A percentile compares a stretch with the other conserved stretches of the same genome.
Conservation (phyloP, 371 early-diverging fungal species). For the Mortierella sp. region DNA sequence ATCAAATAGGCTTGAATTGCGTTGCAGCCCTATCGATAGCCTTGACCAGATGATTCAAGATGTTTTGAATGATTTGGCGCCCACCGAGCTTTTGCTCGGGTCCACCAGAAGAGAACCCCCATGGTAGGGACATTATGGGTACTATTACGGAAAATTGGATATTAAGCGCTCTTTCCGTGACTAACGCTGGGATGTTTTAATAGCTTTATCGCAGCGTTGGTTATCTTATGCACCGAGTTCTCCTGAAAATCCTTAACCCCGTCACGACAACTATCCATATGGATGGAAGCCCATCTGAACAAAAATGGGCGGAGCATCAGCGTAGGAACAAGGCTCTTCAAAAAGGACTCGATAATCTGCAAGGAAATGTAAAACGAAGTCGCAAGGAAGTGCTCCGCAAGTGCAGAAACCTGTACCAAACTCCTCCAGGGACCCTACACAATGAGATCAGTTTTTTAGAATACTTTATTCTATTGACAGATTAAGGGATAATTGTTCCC, state of each 20-base stretch:
- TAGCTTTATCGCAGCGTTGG: conserved; percentile 1
- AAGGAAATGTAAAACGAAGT: conserved; percentile 1
- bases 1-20: background rate
- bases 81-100: background rate
- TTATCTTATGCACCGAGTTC: background rate
- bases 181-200: background rate
- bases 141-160: background rate
- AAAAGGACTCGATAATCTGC: background rate
- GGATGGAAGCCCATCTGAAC: background rate
- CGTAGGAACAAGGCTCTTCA: background rate
- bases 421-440: background rate
- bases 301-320: background rate
- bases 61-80: background rate
- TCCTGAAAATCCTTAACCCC: background rate
- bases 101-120: background rate
- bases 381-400: conserved; percentile 2
- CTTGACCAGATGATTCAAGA: conserved; percentile 2
- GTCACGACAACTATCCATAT: background rate
- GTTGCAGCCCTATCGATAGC: background rate
- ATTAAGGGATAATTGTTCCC: too few species aligned
- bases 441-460: too few species aligned
- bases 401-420: conserved; percentile 1
- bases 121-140: background rate
- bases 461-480: too few species aligned
- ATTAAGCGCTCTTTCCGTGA: background rate